These are phyloP conservation scores for Hansenula anomala DNA, from an alignment of 1,139 yeast genomes.

Conservation along the genomic window DNA sequence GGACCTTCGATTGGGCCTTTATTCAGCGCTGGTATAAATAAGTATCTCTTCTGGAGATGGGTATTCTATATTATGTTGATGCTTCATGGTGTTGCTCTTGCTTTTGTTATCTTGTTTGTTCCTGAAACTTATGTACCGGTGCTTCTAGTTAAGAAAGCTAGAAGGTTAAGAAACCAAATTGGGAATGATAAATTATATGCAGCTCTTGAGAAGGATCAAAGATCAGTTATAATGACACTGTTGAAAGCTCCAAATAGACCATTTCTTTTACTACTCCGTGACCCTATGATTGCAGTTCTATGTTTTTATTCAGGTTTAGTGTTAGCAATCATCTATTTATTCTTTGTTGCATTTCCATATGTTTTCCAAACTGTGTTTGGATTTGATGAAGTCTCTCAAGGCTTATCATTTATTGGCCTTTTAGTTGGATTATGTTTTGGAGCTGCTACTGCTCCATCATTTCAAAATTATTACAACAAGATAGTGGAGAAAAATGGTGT, in stretches of 20 bases:
- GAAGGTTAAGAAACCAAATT: constrained; percentile 50
- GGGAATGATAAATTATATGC: constrained; percentile 50
- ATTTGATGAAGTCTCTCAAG: constrained; percentile 46
- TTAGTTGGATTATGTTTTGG: constrained; percentile 42
- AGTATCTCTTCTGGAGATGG: constrained; percentile 51
- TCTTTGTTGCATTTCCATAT: constrained; percentile 60
- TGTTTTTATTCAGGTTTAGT: constrained; percentile 60
- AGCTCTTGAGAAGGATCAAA: constrained; percentile 40
- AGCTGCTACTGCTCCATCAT: constrained; percentile 25
- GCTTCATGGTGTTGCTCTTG: constrained; percentile 58
- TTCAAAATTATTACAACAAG: constrained; percentile 28
- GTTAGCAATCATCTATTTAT: constrained; percentile 55
- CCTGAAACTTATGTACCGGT: constrained; percentile 77
- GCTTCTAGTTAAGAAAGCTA: constrained; percentile 53
- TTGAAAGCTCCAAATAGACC: constrained; percentile 47
- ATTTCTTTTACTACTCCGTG: constrained; percentile 42
- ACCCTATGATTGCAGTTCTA: constrained; percentile 57
- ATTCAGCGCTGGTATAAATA: constrained; percentile 59
- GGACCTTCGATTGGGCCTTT: constrained; percentile 76
- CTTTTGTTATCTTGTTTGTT: constrained; percentile 38
- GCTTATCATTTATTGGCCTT: constrained; percentile 50
- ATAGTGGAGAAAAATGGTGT: constrained; percentile 27
- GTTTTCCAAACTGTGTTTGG: constrained; percentile 43
- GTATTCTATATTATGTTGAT: constrained; percentile 60
- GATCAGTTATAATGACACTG: constrained; percentile 33